Base-by-base conservation (phyloP, 208 protist species). In the Porcisia hertigi region DNA sequence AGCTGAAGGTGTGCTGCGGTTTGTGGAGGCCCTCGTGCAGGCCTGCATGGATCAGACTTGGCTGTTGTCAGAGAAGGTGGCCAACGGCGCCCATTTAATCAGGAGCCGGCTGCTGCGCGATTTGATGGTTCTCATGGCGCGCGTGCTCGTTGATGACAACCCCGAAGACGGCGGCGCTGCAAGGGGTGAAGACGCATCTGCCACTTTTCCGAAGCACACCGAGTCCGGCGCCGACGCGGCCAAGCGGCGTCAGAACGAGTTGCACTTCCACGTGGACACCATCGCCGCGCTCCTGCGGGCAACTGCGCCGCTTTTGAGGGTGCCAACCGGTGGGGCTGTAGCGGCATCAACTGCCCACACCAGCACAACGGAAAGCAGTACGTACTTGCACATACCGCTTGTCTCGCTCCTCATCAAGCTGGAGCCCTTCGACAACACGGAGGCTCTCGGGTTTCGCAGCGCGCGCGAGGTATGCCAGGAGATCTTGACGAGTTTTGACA, bases 391-490 rank as follows among this genome's bases (percentile, higher is more conserved):
- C 82, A 91, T 96, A 49, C 90, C 92, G 6, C 66, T 97, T 20
- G 85, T 94, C 18, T 92, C 91, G 41, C 84, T 97, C 74, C 84
- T 97, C 49, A 87, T 96, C 30, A 89, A 90, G 53, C 81, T 97
- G 54, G 88, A 93, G 58, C 67, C 86, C 7, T 78, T 93, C 8
- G 82, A 91, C 60, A 85, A 86, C 76, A 86, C 86, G 25, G 88
- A 88, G 65, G 80, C 84, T 20, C 84, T 93, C 36, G 70, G 79
- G 16, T 93, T 87, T 82, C 81, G 82, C 55, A 94, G 85, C 62
- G 91, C 91, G 23, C 88, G 84, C 53, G 91, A 97, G 39, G 87
- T 93, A 25, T 95, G 91, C 83, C 86, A 85, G 55, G 86, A 91
- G 43, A 86, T 97, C 30, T 62, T 97, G 39, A 83, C 76, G 52